Evolutionary conservation across 2,329 filamentous ascomycete genomes (phyloP).

Genomic region (Phoma sp.): DNA sequence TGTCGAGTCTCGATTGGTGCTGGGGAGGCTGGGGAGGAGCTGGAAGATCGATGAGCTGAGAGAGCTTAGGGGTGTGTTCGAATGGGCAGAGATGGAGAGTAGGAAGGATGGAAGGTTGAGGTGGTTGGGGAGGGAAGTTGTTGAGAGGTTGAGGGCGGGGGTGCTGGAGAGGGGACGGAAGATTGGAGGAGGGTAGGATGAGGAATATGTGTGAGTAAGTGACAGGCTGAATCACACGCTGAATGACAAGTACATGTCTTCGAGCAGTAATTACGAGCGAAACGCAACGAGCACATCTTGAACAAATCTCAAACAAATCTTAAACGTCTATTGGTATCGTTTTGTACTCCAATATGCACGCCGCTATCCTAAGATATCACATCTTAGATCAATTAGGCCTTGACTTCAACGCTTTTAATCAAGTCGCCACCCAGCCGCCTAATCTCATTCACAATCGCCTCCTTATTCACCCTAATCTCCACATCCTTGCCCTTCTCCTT

Average conservation of each 20-base stretch:
- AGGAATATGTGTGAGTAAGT: too few species aligned
- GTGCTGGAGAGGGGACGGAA: constrained; percentile 53
- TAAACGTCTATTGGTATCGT: constrained; percentile 2
- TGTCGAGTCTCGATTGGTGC: constrained; percentile 75
- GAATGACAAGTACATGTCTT: too few species aligned
- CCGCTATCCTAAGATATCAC: neutral
- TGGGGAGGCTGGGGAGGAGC: constrained; percentile 60
- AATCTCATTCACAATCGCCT: constrained; percentile 75
- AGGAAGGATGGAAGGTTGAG: constrained; percentile 50
- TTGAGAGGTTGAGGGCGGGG: constrained; percentile 62
- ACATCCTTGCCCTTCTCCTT: constrained; percentile 51
- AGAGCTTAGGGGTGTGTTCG: constrained; percentile 70
- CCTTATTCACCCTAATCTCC: constrained; percentile 70
- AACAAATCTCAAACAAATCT: neutral
- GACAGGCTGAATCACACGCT: too few species aligned
- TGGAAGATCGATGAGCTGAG: constrained; percentile 56
- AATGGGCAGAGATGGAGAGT: constrained; percentile 64
- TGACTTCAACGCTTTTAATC: constrained; percentile 55
- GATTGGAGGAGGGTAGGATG: constrained; percentile 15
- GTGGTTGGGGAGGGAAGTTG: constrained; percentile 65
- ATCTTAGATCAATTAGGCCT: constrained; percentile 1
- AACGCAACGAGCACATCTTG: neutral
- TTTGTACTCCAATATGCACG: neutral
- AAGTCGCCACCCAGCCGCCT: constrained; percentile 67
- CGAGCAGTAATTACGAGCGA: too few species aligned